A percentile compares a stretch with the other conserved stretches of the same genome.
phyloP scores from a whole-genome alignment of 2,329 filamentous ascomycete genomes.

The Ramichloridium luteum region DNA sequence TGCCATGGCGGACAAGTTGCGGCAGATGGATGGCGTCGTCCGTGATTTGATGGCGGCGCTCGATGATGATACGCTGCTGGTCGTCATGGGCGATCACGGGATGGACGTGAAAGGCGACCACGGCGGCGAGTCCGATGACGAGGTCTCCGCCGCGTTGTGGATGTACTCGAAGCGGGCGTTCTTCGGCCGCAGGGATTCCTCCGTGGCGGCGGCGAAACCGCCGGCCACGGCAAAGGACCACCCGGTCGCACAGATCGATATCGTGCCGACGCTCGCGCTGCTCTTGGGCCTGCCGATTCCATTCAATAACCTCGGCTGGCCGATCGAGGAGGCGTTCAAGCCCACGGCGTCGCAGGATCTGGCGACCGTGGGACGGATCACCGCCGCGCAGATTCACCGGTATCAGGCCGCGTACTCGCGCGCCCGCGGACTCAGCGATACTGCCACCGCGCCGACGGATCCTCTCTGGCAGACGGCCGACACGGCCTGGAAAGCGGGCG shows the following conservation, averaged over 20 bases:
- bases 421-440: conserved; percentile 56
- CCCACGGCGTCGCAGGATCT: conserved; percentile 66
- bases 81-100: conserved; percentile 98
- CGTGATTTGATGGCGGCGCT: conserved; percentile 57
- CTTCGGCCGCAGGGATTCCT: conserved; percentile 60
- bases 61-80: conserved; percentile 74
- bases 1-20: conserved; percentile 81
- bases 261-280: conserved; percentile 82
- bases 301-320: conserved; percentile 86
- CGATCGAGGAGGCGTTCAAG: conserved; percentile 86
- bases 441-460: conserved; percentile 38
- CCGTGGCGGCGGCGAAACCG: conserved; percentile 42
- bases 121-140: conserved; percentile 94
- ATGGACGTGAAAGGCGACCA: conserved; percentile 98
- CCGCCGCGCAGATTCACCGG: conserved; percentile 73
- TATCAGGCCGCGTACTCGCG: conserved; percentile 77
- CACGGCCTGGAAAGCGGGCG: conserved; percentile 36
- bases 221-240: conserved; percentile 62
- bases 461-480: conserved; percentile 50
- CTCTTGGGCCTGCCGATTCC: conserved; percentile 85
- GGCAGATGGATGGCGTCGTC: conserved; percentile 79
- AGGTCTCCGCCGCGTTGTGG: conserved; percentile 89
- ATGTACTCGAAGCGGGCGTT: conserved; percentile 87
- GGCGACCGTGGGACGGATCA: conserved; percentile 61
- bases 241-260: conserved; percentile 75